phyloP scores from a whole-genome alignment of 2,329 filamentous ascomycete genomes.

The Pseudogymnoascus sp. region DNA sequence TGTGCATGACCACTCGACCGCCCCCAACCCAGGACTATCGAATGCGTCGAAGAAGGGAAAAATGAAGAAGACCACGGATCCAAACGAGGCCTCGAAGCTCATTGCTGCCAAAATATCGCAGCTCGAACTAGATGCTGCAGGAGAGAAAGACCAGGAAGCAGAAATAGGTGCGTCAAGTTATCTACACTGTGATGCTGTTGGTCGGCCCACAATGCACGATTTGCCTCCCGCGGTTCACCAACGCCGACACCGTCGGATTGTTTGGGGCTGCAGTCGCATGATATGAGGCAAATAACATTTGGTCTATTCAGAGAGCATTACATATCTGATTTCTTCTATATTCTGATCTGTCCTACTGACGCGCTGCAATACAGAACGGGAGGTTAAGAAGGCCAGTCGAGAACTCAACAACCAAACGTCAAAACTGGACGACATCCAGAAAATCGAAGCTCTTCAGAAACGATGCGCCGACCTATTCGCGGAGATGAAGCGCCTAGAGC shows the following conservation, averaged over 20 bases:
- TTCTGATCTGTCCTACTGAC: background rate
- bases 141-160: conserved; percentile 89
- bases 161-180: conserved; percentile 70
- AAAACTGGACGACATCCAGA: conserved; percentile 86
- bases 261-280: background rate
- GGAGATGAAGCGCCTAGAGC: conserved; percentile 92
- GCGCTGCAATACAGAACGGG: conserved; percentile 56
- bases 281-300: background rate
- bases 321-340: no score
- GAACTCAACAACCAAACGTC: conserved; percentile 82
- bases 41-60: conserved; percentile 67
- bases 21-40: conserved; percentile 41
- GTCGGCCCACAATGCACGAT: background rate
- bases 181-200: conserved; percentile 6
- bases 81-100: conserved; percentile 83
- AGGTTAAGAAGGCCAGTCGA: conserved; percentile 88
- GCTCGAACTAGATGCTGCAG: conserved; percentile 84
- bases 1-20: conserved; percentile 32
- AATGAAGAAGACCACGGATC: conserved; percentile 75
- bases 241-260: background rate
- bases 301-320: background rate
- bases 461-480: conserved; percentile 85
- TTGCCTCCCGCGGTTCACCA: background rate
- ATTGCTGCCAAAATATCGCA: conserved; percentile 91
- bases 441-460: conserved; percentile 83